A percentile compares a stretch with the other conserved stretches of the same genome.
Evolutionary conservation across 495 filamentous ascomycete genomes (phyloP).

Genomic region (Aspergillus heteromorphus): DNA sequence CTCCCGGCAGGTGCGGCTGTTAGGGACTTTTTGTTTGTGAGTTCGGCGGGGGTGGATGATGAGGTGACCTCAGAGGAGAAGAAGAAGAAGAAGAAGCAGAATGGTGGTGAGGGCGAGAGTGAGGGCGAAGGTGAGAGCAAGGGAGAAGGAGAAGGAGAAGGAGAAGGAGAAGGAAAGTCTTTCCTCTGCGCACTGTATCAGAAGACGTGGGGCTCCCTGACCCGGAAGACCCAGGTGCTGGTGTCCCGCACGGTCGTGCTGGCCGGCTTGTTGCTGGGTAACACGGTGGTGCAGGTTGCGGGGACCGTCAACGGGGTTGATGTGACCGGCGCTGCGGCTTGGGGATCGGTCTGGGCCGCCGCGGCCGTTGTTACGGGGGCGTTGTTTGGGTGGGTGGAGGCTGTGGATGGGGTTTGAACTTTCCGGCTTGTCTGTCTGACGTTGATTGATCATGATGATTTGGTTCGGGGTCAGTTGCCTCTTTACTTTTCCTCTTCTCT

Average conservation of each 20-base stretch:
- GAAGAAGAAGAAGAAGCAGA: constrained; percentile 49
- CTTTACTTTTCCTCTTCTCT: no score
- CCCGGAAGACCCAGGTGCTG: constrained; percentile 58
- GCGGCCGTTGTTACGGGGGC: constrained; percentile 54
- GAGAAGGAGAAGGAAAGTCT: constrained; percentile 54
- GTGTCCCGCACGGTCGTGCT: constrained; percentile 58
- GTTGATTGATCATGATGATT: no score
- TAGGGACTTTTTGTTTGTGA: constrained; percentile 69
- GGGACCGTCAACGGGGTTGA: constrained; percentile 63
- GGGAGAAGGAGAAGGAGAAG: constrained; percentile 31
- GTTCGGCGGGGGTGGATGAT: constrained; percentile 45
- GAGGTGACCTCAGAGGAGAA: constrained; percentile 17
- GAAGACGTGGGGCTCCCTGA: constrained; percentile 49
- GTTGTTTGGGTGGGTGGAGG: constrained; percentile 55
- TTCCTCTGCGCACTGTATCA: constrained; percentile 50
- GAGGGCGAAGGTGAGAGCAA: constrained; percentile 20
- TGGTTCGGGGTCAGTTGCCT: no score
- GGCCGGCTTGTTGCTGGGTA: constrained; percentile 47
- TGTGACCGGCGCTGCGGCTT: constrained; percentile 58
- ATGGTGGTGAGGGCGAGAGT: no score
- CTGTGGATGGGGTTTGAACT: constrained; percentile 41
- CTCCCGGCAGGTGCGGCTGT: constrained; percentile 65
- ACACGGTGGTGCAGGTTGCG: constrained; percentile 61
- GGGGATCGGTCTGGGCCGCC: constrained; percentile 64
- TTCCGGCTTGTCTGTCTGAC: background rate